Conservation (phyloP, 2,329 filamentous ascomycete genomes). For the Stachybotrys chlorohalonatus region DNA sequence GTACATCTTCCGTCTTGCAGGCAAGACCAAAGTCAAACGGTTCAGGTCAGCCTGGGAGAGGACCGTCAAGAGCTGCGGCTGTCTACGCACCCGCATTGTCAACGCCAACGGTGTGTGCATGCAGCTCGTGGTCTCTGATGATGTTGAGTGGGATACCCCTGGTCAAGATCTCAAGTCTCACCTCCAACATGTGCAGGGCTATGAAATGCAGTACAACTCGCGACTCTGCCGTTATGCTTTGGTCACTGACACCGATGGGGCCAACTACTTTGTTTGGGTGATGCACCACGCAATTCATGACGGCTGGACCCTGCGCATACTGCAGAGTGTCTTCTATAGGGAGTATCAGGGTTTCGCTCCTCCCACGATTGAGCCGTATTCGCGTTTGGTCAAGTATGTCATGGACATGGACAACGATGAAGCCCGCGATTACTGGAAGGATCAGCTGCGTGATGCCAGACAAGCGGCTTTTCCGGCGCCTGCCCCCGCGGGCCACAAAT, state of each 20-base stretch:
- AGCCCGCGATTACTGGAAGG: background rate
- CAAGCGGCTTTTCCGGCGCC: background rate
- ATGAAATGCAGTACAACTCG: conserved; percentile 2
- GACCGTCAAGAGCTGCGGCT: background rate
- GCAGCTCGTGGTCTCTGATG: conserved; percentile 4
- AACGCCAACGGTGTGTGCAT: conserved; percentile 2
- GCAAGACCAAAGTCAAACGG: background rate
- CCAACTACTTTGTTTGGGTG: conserved; percentile 12
- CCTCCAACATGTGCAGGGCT: background rate
- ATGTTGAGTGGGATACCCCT: conserved; percentile 1
- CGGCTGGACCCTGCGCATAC: conserved; percentile 13
- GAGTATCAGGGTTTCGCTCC: too few relatives aligned
- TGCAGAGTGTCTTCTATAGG: conserved; percentile 5
- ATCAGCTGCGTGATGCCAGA: background rate
- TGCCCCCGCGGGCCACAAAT: background rate
- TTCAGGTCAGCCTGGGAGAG: conserved; percentile 8
- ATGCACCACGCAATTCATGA: conserved; percentile 19
- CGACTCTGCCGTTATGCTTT: conserved; percentile 3
- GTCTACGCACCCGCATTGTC: conserved; percentile 8
- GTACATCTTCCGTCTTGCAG: background rate
- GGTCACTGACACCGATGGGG: background rate
- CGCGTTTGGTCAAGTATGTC: background rate
- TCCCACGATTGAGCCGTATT: background rate
- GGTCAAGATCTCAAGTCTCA: background rate
- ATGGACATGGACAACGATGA: background rate